phyloP scores from a whole-genome alignment of 768 basidiomycete species.

The Boletellus sp. region DNA sequence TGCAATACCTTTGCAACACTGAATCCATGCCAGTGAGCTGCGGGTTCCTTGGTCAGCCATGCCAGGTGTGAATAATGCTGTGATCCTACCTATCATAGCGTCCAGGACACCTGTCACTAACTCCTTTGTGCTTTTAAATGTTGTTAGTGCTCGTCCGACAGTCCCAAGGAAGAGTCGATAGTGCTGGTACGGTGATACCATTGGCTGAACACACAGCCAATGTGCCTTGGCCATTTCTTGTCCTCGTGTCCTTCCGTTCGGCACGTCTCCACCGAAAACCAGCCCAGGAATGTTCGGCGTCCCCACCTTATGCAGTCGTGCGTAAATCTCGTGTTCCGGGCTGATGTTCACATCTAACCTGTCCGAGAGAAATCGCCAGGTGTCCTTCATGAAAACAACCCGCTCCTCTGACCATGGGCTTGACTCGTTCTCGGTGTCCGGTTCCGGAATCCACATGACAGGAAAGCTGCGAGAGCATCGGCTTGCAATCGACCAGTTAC shows the following conservation, averaged over 20 bases:
- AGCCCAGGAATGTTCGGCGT: background rate
- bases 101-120: background rate
- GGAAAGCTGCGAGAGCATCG: too few species aligned
- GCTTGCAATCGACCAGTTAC: too few species aligned
- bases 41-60: background rate
- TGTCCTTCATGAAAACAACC: too few species aligned
- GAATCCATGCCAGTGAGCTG: background rate
- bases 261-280: background rate
- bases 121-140: background rate
- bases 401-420: too few species aligned
- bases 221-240: background rate
- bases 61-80: too few species aligned
- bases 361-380: too few species aligned
- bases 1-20: background rate
- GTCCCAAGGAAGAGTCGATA: background rate
- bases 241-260: background rate
- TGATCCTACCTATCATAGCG: background rate
- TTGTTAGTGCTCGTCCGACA: background rate
- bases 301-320: too few species aligned
- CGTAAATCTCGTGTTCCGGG: slow-evolving; percentile 6
- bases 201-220: background rate
- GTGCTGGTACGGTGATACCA: too few species aligned
- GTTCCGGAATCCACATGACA: background rate
- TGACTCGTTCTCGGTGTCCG: too few species aligned
- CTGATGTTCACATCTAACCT: background rate